Base-by-base conservation (phyloP, 108 stramenopile species). In the Pseudonitzschia multiseries region DNA sequence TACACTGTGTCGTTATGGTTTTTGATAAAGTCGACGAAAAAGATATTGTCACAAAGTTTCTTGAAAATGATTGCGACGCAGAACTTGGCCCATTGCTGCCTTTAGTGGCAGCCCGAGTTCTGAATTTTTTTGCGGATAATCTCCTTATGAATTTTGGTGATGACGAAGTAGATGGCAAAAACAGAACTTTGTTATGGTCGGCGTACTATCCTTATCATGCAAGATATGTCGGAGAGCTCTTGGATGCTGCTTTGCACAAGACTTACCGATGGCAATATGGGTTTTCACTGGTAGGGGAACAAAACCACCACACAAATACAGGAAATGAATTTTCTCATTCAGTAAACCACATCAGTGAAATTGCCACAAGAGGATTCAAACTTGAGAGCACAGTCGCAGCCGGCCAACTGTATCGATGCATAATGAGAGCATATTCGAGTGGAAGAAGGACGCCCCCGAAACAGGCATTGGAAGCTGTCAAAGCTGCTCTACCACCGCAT, bases 341-440 rank as follows among this genome's bases (percentile, higher is more conserved):
- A 33, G 24, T 29, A 27, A 70, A 66, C 27, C 26, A 50, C n/a
- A 65, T 59, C 17, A 26, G 31, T 51, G 72, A 72, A 67, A 57
- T 74, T 32, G 57, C 27, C 14, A 31, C 8, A 29, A 57, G 13
- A 32, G 46, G 42, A 21, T 65, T 65, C 65, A 52, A 72, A 40
- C 89, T 87, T 57, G 94, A 95, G 83, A 86, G 76, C 57, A 71
- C 81, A 0, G 57, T 68, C 24, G 88, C 89, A 40, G 88, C 94
- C 46, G 84, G 79, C 40, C 78, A 79, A 65, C 79, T 95, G 28
- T 95, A 93, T 69, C 80, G 90, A n/a, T 90, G 92, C 70, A 78
- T 95, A 2, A 64, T 79, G 29, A 79, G 94, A 71, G 79, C 89
- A 61, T 91, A 89, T 65, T 70, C 81, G 28, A 68, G 80, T 8